Conservation (phyloP, 257 asterid genomes). For the Verbena officinalis region DNA sequence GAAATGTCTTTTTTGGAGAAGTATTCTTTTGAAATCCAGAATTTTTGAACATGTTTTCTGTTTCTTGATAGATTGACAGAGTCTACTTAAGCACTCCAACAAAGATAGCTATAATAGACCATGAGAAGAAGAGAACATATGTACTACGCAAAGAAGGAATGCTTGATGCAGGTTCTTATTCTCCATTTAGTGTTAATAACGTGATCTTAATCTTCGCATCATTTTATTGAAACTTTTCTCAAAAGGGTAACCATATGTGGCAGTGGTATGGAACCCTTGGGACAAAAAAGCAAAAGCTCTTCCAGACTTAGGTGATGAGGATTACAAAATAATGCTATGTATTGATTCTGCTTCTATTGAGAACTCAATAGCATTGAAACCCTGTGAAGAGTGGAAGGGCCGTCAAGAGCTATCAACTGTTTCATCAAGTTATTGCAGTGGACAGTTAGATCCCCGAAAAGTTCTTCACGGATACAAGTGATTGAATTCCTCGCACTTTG, state of each 20-base stretch:
- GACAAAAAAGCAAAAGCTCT: conserved; percentile 83
- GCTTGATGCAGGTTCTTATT: conserved; percentile 76
- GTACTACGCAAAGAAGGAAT: conserved; percentile 81
- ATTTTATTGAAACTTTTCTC: conserved; percentile 14
- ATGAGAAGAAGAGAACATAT: conserved; percentile 80
- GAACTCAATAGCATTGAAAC: conserved; percentile 61
- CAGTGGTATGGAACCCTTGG: conserved; percentile 95
- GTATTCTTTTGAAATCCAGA: background rate
- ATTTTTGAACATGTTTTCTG: conserved; percentile 13
- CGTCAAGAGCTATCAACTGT: conserved; percentile 78
- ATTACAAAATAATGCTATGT: conserved; percentile 66
- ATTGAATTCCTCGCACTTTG: conserved; percentile 34
- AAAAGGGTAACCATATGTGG: conserved; percentile 27
- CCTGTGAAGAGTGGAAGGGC: conserved; percentile 78
- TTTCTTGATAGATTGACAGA: conserved; percentile 63
- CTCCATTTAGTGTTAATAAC: conserved; percentile 13
- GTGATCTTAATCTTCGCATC: conserved; percentile 15
- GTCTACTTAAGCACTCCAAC: conserved; percentile 78
- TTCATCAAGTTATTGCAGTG: conserved; percentile 90
- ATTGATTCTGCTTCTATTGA: conserved; percentile 76
- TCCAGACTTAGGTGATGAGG: conserved; percentile 71
- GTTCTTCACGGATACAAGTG: conserved; percentile 66
- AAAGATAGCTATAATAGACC: conserved; percentile 85
- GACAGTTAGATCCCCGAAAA: conserved; percentile 77
- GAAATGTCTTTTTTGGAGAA: conserved; percentile 17